Evolutionary conservation across 83 land plant genomes (phyloP), one percentile per base, ranked within the genome.

Genomic region (Isoetes engelmannii): DNA sequence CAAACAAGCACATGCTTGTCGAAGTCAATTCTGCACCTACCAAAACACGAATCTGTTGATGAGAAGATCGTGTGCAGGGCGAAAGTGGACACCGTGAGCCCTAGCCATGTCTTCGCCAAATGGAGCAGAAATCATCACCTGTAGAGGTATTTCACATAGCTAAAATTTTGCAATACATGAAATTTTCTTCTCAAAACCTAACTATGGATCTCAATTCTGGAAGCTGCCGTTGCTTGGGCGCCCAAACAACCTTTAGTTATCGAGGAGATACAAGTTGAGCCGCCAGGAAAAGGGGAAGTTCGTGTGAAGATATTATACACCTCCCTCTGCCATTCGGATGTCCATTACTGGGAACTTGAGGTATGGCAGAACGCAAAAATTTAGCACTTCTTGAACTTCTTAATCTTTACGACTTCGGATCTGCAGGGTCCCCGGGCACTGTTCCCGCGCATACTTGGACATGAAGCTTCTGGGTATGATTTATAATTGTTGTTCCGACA

Each of bases 211-310:
- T 2, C 1, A 28, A 28, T 28, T 28, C 37, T 28, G 0, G 69
- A 69, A 83, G 85, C 85, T 63, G 85, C 85, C 15, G 83, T 83
- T 47, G 74, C 77, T 18, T 80, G 80, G 82, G 77, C 63, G 8
- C 68, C 80, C 6, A 75, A 72, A 18, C 74, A 77, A 57, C 73
- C 79, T 45, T 56, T 80, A 37, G 63, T 63, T 44, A 68, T 83
- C 6, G 75, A 80, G 69, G 69, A 77, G 21, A 75, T 83, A 9
- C 69, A 77, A 72, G 84, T 80, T 43, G 78, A 70, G 9, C 84
- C 84, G 15, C 84, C 86, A 18, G 72, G 77, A 65, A 56, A 60
- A 10, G 68, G 61, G 71, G 84, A 80, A 51, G 81, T 80, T 15
- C 80, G 84, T 41, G 72, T 83, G 44, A 70, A 69, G 60, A 69